phyloP scores from a whole-genome alignment of 75 land plant species.

The Adiantum capillusveneris region DNA sequence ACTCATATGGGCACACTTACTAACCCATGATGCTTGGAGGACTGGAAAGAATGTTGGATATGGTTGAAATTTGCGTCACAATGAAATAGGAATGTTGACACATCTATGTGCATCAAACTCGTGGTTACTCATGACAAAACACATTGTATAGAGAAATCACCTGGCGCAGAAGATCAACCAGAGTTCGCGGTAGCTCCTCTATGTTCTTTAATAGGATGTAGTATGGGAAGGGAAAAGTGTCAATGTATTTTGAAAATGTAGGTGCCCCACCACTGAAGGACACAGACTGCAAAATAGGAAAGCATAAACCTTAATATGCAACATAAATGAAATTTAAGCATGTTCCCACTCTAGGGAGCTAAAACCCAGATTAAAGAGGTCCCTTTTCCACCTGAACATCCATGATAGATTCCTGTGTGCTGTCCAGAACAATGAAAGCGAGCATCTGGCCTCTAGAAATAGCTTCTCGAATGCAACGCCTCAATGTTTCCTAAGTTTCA shows the following conservation, averaged over 20 bases:
- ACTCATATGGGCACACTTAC: too few relatives aligned
- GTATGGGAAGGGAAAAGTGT: constrained; percentile 93
- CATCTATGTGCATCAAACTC: too few relatives aligned
- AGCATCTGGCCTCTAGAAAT: constrained; percentile 68
- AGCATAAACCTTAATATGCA: not conserved
- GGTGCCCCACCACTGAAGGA: constrained; percentile 43
- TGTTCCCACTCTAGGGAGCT: too few relatives aligned
- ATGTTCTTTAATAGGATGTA: constrained; percentile 79
- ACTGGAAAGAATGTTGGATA: too few relatives aligned
- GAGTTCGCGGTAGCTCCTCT: constrained; percentile 82
- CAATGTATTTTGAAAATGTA: constrained; percentile 68
- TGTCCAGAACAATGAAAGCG: constrained; percentile 84
- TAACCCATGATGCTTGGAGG: too few relatives aligned
- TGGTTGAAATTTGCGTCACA: too few relatives aligned
- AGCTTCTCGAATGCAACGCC: constrained; percentile 67
- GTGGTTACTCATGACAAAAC: too few relatives aligned
- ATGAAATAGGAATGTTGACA: too few relatives aligned
- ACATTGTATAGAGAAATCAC: too few relatives aligned
- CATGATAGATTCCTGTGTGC: constrained; percentile 69
- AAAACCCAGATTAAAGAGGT: too few relatives aligned
- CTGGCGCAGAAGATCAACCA: constrained; percentile 88
- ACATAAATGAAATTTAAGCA: not conserved
- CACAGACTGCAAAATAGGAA: constrained; percentile 31
- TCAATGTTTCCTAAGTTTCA: constrained; percentile 48
- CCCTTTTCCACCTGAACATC: constrained; percentile 48